A percentile compares a stretch with the other conserved stretches of the same genome.
Conservation (phyloP, 371 early-diverging fungal genomes). For the Rhizomucor miehei region DNA sequence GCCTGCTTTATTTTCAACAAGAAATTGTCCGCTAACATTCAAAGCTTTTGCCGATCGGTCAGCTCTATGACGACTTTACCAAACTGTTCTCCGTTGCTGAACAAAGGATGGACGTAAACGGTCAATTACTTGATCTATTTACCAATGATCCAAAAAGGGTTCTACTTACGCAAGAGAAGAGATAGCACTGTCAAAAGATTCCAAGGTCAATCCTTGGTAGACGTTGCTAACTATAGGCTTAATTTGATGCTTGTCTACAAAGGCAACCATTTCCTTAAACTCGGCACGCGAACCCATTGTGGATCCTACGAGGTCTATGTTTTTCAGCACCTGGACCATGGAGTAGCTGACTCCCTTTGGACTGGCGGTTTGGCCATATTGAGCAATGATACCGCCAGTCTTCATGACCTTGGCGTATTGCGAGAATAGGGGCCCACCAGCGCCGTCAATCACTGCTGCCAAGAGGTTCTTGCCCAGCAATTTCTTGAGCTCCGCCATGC, state of each 20-base stretch:
- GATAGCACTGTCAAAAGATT: slow-evolving; percentile 51
- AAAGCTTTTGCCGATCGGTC: slow-evolving; percentile 2
- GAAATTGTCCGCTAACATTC: background rate
- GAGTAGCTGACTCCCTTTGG: slow-evolving; percentile 35
- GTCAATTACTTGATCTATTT: background rate
- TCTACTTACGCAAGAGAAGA: slow-evolving; percentile 49
- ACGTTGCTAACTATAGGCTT: slow-evolving; percentile 61
- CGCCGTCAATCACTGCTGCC: slow-evolving; percentile 67
- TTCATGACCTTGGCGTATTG: slow-evolving; percentile 32
- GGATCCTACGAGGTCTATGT: slow-evolving; percentile 58
- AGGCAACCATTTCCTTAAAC: slow-evolving; percentile 61
- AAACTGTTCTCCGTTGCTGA: slow-evolving; percentile 17
- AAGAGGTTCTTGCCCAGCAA: slow-evolving; percentile 34
- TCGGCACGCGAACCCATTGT: slow-evolving; percentile 70
- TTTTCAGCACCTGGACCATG: slow-evolving; percentile 51
- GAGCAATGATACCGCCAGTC: slow-evolving; percentile 53
- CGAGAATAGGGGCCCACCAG: slow-evolving; percentile 55
- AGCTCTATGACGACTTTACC: slow-evolving; percentile 20
- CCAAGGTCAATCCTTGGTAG: slow-evolving; percentile 43
- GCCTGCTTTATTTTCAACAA: too few species aligned
- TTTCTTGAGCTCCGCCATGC: slow-evolving; percentile 43
- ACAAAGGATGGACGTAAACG: background rate
- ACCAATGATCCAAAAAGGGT: background rate
- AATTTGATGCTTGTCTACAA: slow-evolving; percentile 56
- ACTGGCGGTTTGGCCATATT: slow-evolving; percentile 3